A percentile compares a stretch with the other conserved stretches of the same genome.
Evolutionary conservation across 192 early-diverging fungal genomes (phyloP).

Genomic region (Spinellus fusiger): DNA sequence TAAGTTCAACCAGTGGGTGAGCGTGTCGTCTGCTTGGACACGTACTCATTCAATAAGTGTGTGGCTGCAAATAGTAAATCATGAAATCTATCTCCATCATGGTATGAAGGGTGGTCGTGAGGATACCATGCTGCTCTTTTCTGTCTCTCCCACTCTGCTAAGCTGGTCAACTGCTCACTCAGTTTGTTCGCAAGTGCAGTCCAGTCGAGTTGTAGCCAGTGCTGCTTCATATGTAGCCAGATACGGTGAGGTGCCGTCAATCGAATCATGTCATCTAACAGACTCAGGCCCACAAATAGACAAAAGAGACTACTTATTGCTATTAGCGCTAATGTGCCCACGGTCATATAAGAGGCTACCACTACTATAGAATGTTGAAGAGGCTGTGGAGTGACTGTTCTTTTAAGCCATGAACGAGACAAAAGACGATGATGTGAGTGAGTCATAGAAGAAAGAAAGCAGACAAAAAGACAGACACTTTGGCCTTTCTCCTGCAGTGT

Average conservation of each 20-base stretch:
- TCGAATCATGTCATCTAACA: conserved; percentile 14
- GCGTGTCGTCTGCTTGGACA: not conserved
- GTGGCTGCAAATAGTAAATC: conserved; percentile 13
- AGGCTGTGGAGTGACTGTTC: not conserved
- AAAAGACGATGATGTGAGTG: not conserved
- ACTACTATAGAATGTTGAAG: not conserved
- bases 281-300: conserved; percentile 8
- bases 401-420: not conserved
- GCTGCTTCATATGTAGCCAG: not conserved
- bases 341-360: conserved; percentile 12
- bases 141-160: conserved; percentile 26
- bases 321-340: conserved; percentile 9
- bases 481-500: not conserved
- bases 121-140: conserved; percentile 23
- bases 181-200: conserved; percentile 9
- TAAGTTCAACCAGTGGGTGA: not conserved
- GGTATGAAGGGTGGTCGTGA: not conserved
- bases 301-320: conserved; percentile 15
- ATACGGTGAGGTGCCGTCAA: conserved; percentile 11
- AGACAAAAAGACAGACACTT: not conserved
- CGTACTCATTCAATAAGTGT: conserved; percentile 13
- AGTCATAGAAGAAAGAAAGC: not conserved
- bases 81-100: conserved; percentile 12
- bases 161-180: conserved; percentile 17
- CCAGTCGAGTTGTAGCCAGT: conserved; percentile 10